phyloP scores from a whole-genome alignment of 1,284 basidiomycete species.

The Takashimella koratensis region DNA sequence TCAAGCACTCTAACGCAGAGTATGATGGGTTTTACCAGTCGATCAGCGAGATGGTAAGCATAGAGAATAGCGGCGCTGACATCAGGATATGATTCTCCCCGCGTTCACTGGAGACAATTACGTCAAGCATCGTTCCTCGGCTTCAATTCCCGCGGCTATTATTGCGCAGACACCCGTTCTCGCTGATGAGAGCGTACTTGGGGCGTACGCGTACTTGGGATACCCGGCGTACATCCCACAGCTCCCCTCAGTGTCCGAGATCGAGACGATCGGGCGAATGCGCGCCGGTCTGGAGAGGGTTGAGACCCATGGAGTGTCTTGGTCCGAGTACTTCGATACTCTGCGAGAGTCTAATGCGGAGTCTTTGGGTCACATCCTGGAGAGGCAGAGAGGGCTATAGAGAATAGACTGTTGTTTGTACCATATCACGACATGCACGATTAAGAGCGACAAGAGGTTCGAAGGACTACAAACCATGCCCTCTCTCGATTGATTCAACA shows the following conservation, averaged over 20 bases:
- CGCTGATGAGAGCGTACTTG: neutral
- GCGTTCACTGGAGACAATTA: neutral
- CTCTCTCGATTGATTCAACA: no score
- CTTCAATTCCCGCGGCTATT: conserved; percentile 1
- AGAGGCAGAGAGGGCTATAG: no score
- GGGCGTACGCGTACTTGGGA: conserved; percentile 5
- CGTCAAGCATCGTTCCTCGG: neutral
- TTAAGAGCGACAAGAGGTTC: no score
- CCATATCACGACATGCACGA: no score
- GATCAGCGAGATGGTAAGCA: conserved; percentile 1
- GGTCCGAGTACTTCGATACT: no score
- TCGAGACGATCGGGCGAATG: neutral
- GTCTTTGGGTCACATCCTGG: no score
- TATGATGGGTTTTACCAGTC: neutral
- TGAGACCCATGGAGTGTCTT: no score
- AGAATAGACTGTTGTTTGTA: no score
- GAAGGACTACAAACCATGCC: no score
- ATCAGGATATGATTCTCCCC: conserved; percentile 3
- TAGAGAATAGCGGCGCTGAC: neutral
- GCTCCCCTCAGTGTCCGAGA: neutral
- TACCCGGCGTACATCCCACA: neutral
- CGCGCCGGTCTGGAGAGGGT: no score
- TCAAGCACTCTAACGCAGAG: neutral
- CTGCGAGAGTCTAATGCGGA: no score
- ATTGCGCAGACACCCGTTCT: conserved; percentile 7